Evolutionary conservation across 495 filamentous ascomycete genomes (phyloP), one percentile per base, ranked within the genome.

Genomic region (Evernia prunastri): DNA sequence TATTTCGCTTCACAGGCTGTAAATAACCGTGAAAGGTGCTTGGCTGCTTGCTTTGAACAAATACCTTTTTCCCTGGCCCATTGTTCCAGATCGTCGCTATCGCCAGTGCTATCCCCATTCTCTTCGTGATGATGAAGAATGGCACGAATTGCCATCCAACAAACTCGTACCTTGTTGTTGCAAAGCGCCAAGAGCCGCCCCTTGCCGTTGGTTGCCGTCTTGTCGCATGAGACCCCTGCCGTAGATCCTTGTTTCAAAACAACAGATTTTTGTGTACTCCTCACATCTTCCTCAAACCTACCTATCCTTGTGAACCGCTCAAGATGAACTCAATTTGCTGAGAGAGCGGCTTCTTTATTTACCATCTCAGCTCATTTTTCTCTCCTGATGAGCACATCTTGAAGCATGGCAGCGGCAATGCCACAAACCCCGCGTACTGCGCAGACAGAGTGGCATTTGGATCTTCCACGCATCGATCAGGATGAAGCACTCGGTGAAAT

Each of bases 401-500:
- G 49, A 53, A 31, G 27, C 15, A 53, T 53, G 49, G 49, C 49
- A 18, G 37, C 51, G 20, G 37, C 40, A 40, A 42, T 63, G 27
- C 60, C 60, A 13, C 60, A 43, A 27, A 63, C 60, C 23, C 60
- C 37, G 25, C 49, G 51, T 56, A 56, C 49, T 8, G 49, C 36
- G 25, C 39, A 40, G 0, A 25, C 49, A 9, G 60, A 40, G 3
- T 45, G 37, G 39, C 60, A 63, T 7, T 56, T 59, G 35, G 45
- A 40, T 36, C 53, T 87, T 18, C 88, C 87, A 11, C 75, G 82
- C 59, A 89, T 91, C 68, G 77, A 76, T 15, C 79, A 82, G 33
- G 76, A 86, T 45, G 89, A 91, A 68, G 71, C 77, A 13, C 86
- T 92, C 60, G 79, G 83, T 15, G 79, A 82, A 56, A 77, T 91